These are phyloP conservation scores for Phialocephala sp. DNA, from an alignment of 2,329 filamentous ascomycete genomes.

Conservation along the genomic window DNA sequence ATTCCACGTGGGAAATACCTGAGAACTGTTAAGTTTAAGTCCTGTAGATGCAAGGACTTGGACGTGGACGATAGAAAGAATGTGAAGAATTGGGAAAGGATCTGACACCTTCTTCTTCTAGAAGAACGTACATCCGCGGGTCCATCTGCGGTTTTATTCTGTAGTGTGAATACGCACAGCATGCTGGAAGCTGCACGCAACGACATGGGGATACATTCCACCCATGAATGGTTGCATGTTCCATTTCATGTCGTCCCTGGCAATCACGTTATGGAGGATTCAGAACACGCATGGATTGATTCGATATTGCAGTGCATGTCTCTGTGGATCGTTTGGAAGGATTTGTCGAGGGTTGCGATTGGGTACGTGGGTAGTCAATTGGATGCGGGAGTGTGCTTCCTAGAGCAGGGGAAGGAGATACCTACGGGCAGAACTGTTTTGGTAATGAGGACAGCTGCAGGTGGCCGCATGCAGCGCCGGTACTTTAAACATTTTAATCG, in stretches of 20 bases:
- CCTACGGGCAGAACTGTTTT: not conserved
- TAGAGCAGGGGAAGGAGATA: constrained; percentile 3
- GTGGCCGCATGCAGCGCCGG: constrained; percentile 2
- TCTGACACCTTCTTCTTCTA: constrained; percentile 7
- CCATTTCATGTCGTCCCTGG: constrained; percentile 5
- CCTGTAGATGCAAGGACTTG: not conserved
- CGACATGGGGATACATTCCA: not conserved
- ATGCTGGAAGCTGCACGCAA: constrained; percentile 6
- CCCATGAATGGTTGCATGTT: not conserved
- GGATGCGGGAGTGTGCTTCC: constrained; percentile 4
- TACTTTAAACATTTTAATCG: constrained; percentile 5
- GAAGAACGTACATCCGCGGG: constrained; percentile 11
- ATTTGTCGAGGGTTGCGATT: not conserved
- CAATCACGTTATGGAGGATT: not conserved
- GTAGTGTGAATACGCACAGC: not conserved
- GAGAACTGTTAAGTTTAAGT: not conserved
- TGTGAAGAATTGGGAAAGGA: constrained; percentile 4
- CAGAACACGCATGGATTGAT: not conserved
- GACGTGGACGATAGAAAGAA: not conserved
- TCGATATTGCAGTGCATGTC: not conserved
- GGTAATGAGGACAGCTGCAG: not conserved
- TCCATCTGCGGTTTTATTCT: constrained; percentile 14
- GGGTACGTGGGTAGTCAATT: not conserved
- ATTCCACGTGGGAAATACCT: not conserved
- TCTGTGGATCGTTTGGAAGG: not conserved